Conservation (phyloP, 1,284 basidiomycete genomes). For the Lignosus rhinocerotis region DNA sequence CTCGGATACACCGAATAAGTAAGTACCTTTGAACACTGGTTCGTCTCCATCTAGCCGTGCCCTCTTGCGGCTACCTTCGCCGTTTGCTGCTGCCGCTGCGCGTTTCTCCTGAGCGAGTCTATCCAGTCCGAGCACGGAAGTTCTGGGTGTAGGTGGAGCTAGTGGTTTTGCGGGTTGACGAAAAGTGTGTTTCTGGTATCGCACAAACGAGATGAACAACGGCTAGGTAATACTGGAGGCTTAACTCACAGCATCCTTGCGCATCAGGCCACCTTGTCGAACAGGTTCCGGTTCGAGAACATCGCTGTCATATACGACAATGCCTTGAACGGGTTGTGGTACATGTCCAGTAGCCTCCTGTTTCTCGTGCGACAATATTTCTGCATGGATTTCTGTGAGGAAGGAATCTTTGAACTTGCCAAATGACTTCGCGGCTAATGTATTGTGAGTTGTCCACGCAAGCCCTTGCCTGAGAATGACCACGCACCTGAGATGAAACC, state of each 20-base stretch:
- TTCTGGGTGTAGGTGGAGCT: conserved; percentile 70
- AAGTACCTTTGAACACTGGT: conserved; percentile 80
- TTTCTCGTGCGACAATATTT: conserved; percentile 62
- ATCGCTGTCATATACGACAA: conserved; percentile 79
- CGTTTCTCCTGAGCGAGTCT: conserved; percentile 86
- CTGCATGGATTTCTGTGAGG: conserved; percentile 56
- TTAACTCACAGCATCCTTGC: conserved; percentile 62
- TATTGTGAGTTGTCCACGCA: conserved; percentile 11
- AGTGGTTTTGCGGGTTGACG: conserved; percentile 69
- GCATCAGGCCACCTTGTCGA: conserved; percentile 76
- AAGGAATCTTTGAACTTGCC: conserved; percentile 80
- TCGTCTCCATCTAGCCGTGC: conserved; percentile 63
- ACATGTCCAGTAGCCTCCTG: conserved; percentile 59
- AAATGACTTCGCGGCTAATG: conserved; percentile 74
- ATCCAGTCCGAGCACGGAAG: conserved; percentile 85
- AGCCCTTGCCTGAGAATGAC: background rate
- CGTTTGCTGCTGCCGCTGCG: conserved; percentile 50
- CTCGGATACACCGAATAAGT: background rate
- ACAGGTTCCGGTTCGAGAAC: conserved; percentile 77
- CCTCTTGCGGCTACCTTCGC: conserved; percentile 63
- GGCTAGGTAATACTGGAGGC: background rate
- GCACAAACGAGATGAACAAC: background rate
- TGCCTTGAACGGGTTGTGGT: conserved; percentile 65
- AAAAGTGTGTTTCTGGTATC: conserved; percentile 71
- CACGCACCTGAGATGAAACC: conserved; percentile 61